These are phyloP conservation scores for Coniochaeta ligniaria DNA, from an alignment of 2,329 filamentous ascomycete species.

Conservation along the genomic window DNA sequence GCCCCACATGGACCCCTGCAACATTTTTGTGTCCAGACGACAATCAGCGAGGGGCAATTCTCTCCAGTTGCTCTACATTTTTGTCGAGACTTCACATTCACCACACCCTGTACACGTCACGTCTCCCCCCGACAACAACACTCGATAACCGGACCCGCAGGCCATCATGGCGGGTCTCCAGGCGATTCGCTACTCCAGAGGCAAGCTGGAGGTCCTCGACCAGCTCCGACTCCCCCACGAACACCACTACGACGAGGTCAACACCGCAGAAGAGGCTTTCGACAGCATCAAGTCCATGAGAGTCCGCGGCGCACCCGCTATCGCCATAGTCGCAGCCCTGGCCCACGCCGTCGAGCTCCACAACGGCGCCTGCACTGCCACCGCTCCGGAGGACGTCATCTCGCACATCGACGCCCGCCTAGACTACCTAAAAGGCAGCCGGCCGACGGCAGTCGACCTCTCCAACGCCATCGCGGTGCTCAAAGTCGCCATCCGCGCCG, in stretches of 20 bases:
- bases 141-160: too few relatives aligned
- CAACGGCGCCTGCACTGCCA: slow-evolving; percentile 41
- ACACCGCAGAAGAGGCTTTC: slow-evolving; percentile 67
- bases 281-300: slow-evolving; percentile 77
- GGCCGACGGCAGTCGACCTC: slow-evolving; percentile 92
- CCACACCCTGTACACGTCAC: background rate
- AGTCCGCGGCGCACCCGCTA: slow-evolving; percentile 80
- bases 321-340: slow-evolving; percentile 93
- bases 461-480: slow-evolving; percentile 83
- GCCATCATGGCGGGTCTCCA: slow-evolving; percentile 53
- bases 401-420: slow-evolving; percentile 69
- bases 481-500: slow-evolving; percentile 51
- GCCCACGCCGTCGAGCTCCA: slow-evolving; percentile 79
- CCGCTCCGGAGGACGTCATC: slow-evolving; percentile 49
- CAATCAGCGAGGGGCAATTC: background rate
- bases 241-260: slow-evolving; percentile 68
- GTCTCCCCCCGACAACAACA: too few relatives aligned
- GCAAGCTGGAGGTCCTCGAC: slow-evolving; percentile 70
- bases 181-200: slow-evolving; percentile 69
- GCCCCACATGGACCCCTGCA: background rate
- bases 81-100: too few relatives aligned
- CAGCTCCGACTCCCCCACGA: slow-evolving; percentile 78
- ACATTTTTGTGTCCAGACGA: background rate
- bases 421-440: slow-evolving; percentile 79
- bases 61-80: too few relatives aligned